Percentiles rank a stretch among this genome's conserved stretches.
Conservation (phyloP, 1,284 basidiomycete species). For the Ustilago trichophora region DNA sequence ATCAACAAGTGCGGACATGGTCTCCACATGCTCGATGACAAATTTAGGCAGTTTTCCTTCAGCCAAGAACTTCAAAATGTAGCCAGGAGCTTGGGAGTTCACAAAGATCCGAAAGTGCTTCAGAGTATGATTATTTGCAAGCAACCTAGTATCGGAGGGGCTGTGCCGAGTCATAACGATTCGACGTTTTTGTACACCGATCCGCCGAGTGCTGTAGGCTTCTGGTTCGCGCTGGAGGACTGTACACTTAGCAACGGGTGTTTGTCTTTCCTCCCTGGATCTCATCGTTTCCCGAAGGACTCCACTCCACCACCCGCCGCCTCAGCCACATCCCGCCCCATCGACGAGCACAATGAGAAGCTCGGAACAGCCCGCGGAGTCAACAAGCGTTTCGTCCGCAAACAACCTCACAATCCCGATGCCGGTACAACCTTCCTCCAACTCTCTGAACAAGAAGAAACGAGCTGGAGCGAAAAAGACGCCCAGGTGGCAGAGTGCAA, state of each 20-base stretch:
- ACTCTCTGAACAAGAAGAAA: conserved; percentile 40
- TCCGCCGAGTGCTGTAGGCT: conserved; percentile 88
- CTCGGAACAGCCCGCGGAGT: conserved; percentile 45
- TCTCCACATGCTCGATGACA: conserved; percentile 82
- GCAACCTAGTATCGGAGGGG: conserved; percentile 63
- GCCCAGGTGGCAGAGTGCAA: conserved; percentile 48
- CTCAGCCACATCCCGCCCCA: not conserved
- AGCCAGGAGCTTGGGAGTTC: conserved; percentile 37
- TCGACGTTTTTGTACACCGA: conserved; percentile 79
- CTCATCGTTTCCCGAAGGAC: conserved; percentile 35
- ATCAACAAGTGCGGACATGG: conserved; percentile 65
- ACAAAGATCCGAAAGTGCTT: conserved; percentile 72
- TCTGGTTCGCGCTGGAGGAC: conserved; percentile 92
- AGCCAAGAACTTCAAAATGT: conserved; percentile 38
- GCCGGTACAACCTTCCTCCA: conserved; percentile 44
- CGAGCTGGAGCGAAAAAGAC: conserved; percentile 23
- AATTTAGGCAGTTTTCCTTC: conserved; percentile 70
- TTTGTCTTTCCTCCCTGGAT: conserved; percentile 52
- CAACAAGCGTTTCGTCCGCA: conserved; percentile 56
- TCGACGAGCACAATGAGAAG: conserved; percentile 4
- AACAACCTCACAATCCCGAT: conserved; percentile 14
- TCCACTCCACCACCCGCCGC: not conserved
- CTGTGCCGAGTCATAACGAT: conserved; percentile 70
- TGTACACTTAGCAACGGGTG: conserved; percentile 56
- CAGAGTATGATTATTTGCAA: conserved; percentile 83